Base-by-base conservation (phyloP, 352 stramenopile genomes). In the Globisporangium apiculatum region DNA sequence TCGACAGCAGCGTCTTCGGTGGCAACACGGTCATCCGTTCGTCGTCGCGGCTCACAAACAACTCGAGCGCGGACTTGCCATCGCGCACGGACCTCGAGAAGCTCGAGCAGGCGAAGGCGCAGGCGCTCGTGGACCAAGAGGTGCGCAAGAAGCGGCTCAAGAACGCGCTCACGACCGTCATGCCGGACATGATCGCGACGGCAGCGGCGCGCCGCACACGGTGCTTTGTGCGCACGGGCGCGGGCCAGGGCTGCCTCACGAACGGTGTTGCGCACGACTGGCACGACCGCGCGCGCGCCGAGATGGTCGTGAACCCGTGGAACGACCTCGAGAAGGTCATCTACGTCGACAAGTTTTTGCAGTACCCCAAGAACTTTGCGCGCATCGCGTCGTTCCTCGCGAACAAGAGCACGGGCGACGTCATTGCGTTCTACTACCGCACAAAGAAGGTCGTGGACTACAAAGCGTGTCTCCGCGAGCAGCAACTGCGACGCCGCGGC, bases 261-360 rank as follows among this genome's bases (percentile, higher is more conserved):
- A 83, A 87, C 60, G 83, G 83, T 8, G 53, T 93, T 35, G 70
- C 73, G 5, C 67, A 62, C 8, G 81, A 91, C 61, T 80, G 75
- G 69, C 79, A 77, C 24, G 53, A 85, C 38, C 85, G 84, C 35
- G 79, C 89, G 64, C 74, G 76, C 31, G 77, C 71, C 1, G 76
- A 92, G 48, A 75, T 84, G 60, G 70, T 91, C n/a, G 80, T 92
- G 31, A 99, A 99, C 54, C 80, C 95, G 8, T 99, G 97, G 97
- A 98, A 84, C 53, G 97, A 99, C 63, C 72, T 99, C 53, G 97
- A 99, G 73, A 99, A 99, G 66, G 98, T 89, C 62, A 99, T 99
- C 54, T 99, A 98, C 64, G 72, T 99, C 31, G 97, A 99, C 81
- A 97, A 98, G 55, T 99, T 99, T 67, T 62, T 99, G 47, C 95